A percentile compares a stretch with the other conserved stretches of the same genome.
Conservation (phyloP, 1,284 basidiomycete genomes). For the Ceratobasidium sp. region DNA sequence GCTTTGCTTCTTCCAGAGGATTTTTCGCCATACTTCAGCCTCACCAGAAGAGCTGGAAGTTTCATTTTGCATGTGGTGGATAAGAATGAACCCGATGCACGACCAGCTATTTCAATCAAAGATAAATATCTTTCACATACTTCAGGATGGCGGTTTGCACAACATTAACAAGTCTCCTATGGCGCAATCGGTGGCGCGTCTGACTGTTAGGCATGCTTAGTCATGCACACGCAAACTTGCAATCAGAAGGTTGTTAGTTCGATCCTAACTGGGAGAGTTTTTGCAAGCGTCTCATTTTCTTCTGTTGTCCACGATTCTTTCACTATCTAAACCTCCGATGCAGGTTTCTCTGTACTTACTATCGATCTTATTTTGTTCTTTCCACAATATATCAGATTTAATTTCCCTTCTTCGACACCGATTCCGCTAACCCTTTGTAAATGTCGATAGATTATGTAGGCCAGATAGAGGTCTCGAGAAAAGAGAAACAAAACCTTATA, state of each 20-base stretch:
- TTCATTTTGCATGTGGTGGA: constrained; percentile 33
- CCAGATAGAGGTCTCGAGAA: too few relatives aligned
- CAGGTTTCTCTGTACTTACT: too few relatives aligned
- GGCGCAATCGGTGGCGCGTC: constrained; percentile 39
- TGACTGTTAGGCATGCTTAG: constrained; percentile 24
- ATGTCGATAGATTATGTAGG: too few relatives aligned
- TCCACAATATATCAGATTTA: too few relatives aligned
- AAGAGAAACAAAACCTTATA: too few relatives aligned
- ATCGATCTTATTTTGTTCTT: too few relatives aligned
- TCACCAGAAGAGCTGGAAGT: not conserved
- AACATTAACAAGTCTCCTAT: constrained; percentile 11
- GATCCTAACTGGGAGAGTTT: constrained; percentile 34
- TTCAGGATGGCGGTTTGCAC: too few relatives aligned
- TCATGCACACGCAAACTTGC: not conserved
- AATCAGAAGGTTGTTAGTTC: constrained; percentile 37
- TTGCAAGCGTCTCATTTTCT: not conserved
- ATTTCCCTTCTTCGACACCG: too few relatives aligned
- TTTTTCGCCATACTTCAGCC: constrained; percentile 69
- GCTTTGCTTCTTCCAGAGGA: constrained; percentile 82
- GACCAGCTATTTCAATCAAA: too few relatives aligned
- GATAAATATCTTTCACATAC: too few relatives aligned
- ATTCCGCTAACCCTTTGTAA: too few relatives aligned
- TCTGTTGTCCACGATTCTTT: not conserved
- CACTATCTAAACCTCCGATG: too few relatives aligned
- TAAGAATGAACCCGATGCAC: not conserved